A percentile compares a stretch with the other conserved stretches of the same genome.
phyloP scores from a whole-genome alignment of 129 eudicot genomes.

The Ambrosia trifida region DNA sequence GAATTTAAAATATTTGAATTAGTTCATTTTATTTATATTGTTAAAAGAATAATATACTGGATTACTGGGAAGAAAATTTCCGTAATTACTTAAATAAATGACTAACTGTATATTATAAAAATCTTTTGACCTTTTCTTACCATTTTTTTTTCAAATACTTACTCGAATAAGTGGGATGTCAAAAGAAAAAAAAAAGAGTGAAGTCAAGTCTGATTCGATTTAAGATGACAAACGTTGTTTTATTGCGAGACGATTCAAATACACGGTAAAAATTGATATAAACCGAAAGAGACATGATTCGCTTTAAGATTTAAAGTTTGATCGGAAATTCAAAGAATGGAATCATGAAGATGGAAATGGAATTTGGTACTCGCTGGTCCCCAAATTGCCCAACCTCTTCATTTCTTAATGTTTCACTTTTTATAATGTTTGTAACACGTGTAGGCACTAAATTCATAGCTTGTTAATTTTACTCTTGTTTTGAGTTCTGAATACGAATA shows the following conservation, averaged over 20 bases:
- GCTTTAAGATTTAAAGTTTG: background rate
- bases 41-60: background rate
- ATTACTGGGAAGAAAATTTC: background rate
- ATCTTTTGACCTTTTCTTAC: no score
- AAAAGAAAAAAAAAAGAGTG: constrained; percentile 18
- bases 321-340: background rate
- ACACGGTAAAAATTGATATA: background rate
- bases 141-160: background rate
- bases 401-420: constrained; percentile 25
- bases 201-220: constrained; percentile 37
- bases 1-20: no score
- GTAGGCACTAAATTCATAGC: background rate
- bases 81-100: background rate
- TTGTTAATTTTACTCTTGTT: background rate
- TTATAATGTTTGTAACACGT: constrained; percentile 1
- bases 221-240: constrained; percentile 24
- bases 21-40: background rate
- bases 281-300: background rate
- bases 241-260: constrained; percentile 3
- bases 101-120: background rate
- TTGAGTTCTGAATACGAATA: no score
- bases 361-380: constrained; percentile 33
- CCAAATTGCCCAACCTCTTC: constrained; percentile 34
- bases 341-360: constrained; percentile 5
- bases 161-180: background rate